These are phyloP conservation scores for Pleurotus tuoliensis DNA, from an alignment of 768 basidiomycete species.

Conservation along the genomic window DNA sequence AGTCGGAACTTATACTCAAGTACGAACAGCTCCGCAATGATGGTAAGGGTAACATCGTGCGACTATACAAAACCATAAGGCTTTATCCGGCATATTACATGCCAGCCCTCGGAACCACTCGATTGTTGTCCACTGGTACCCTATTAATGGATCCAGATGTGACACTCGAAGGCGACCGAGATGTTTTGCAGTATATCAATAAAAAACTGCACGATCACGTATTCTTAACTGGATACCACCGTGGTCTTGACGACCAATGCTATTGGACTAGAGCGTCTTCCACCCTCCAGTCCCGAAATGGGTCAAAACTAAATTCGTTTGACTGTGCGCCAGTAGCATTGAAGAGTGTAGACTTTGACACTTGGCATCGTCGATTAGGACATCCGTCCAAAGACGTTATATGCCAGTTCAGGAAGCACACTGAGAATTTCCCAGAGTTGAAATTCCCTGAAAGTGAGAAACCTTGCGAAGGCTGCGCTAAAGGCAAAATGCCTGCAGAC, in stretches of 20 bases:
- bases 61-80: not conserved
- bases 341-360: not conserved
- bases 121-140: not conserved
- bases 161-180: not conserved
- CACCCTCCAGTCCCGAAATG: not conserved
- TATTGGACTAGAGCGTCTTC: not conserved
- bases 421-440: not conserved
- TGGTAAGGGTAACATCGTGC: not conserved
- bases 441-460: not conserved
- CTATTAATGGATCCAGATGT: not conserved
- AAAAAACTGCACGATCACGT: not conserved
- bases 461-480: slow-evolving; percentile 6
- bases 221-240: not conserved
- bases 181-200: not conserved
- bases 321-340: not conserved
- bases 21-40: not conserved
- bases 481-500: slow-evolving; percentile 5
- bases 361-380: not conserved
- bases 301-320: not conserved
- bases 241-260: not conserved
- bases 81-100: not conserved
- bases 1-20: not conserved
- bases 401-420: not conserved
- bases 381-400: not conserved
- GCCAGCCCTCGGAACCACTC: not conserved